A percentile compares a stretch with the other conserved stretches of the same genome.
Conservation (phyloP, 768 basidiomycete species). For the Calvatia gigantea region DNA sequence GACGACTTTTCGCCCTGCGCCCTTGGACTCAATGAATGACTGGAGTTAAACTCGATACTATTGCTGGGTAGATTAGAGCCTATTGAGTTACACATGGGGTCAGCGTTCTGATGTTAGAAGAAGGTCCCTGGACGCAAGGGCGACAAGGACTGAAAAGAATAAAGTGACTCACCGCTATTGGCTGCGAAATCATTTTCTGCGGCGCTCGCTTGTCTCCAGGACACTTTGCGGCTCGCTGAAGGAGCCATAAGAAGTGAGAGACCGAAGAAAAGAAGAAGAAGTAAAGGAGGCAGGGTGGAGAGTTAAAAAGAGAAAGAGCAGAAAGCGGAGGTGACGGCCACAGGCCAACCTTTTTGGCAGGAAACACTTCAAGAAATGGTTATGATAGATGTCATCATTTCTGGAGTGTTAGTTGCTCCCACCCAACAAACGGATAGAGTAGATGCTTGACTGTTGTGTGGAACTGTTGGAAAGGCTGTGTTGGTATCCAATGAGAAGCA, state of each 20-base stretch:
- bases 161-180: neutral
- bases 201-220: slow-evolving; percentile 8
- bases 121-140: neutral
- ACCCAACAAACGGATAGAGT: neutral
- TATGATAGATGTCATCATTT: slow-evolving; percentile 9
- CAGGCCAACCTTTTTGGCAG: neutral
- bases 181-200: neutral
- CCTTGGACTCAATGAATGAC: slow-evolving; percentile 7
- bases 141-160: neutral
- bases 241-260: slow-evolving; percentile 5
- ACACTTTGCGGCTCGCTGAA: neutral
- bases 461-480: neutral
- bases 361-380: neutral
- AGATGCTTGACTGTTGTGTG: neutral
- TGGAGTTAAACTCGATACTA: slow-evolving; percentile 3
- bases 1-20: neutral
- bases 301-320: neutral
- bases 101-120: neutral
- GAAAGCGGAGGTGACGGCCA: neutral
- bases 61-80: neutral
- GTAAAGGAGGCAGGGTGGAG: neutral
- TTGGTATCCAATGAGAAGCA: neutral
- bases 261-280: neutral
- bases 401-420: neutral
- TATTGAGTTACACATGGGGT: neutral